Conservation (phyloP, 176 grass and related monocot genomes). For the maize (Zea mays) region Zm-B73-REFERENCE-NAM-5.0 NC_050096.1:283474501-283475000, state of each 20-base stretch:
- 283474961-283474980: background rate
- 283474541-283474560: conserved; percentile 97
- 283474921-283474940: background rate
- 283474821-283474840: conserved; percentile 90
- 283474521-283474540: conserved; percentile 86
- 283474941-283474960: too few relatives aligned
- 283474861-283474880: conserved; percentile 97
- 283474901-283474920: conserved; percentile 69
- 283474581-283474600: conserved; percentile 94
- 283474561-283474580: conserved; percentile 98
- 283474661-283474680: conserved; percentile 81
- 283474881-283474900: conserved; percentile 78
- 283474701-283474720: conserved; percentile 89
- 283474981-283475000: background rate
- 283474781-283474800: conserved; percentile 98
- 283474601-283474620: conserved; percentile 84
- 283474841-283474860: conserved; percentile 95
- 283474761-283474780: conserved; percentile 92
- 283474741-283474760: conserved; percentile 96
- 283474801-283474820: conserved; percentile 91
- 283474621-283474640: conserved; percentile 99
- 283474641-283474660: conserved; percentile 81
- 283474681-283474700: conserved; percentile 90
- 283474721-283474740: conserved; percentile 59
- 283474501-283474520: conserved; percentile 95